A percentile compares a stretch with the other conserved stretches of the same genome.
Conservation (phyloP, 208 protist species). For the Acanthamoeba healyi region DNA sequence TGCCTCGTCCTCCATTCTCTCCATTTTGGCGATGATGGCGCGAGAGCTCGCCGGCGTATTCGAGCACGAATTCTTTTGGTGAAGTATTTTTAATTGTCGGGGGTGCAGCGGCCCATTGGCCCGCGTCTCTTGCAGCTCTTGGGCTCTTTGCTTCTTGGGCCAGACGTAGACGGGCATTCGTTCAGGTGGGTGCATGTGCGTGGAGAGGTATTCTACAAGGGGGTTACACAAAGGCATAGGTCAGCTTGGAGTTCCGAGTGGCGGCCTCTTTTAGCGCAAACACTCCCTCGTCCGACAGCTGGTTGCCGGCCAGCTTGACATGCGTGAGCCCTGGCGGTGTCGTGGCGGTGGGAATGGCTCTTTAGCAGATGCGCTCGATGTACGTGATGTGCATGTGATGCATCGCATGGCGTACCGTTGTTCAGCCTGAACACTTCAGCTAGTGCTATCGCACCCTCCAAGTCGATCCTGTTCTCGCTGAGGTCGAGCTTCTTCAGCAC, state of each 20-base stretch:
- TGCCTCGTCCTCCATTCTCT: not conserved
- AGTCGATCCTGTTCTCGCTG: constrained; percentile 53
- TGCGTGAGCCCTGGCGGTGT: constrained; percentile 44
- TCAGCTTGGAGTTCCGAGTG: constrained; percentile 41
- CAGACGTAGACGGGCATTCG: no score
- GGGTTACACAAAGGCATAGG: not conserved
- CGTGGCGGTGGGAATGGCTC: no score
- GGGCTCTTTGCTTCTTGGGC: no score
- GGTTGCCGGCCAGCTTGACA: constrained; percentile 39
- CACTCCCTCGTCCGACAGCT: constrained; percentile 15
- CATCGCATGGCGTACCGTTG: not conserved
- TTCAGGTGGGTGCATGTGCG: no score
- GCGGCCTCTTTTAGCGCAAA: constrained; percentile 38
- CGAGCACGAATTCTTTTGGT: no score
- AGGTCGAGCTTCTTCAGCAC: constrained; percentile 61
- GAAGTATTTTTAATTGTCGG: no score
- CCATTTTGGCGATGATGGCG: not conserved
- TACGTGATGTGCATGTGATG: no score
- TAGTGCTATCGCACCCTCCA: not conserved
- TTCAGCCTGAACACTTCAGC: constrained; percentile 5
- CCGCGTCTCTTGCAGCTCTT: no score
- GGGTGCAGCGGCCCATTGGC: no score
- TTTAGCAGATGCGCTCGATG: not conserved
- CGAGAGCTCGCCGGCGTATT: no score
- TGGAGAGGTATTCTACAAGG: not conserved